Evolutionary conservation across 176 grass and related monocot genomes (phyloP).

Genomic region (Themeda triandra): DNA sequence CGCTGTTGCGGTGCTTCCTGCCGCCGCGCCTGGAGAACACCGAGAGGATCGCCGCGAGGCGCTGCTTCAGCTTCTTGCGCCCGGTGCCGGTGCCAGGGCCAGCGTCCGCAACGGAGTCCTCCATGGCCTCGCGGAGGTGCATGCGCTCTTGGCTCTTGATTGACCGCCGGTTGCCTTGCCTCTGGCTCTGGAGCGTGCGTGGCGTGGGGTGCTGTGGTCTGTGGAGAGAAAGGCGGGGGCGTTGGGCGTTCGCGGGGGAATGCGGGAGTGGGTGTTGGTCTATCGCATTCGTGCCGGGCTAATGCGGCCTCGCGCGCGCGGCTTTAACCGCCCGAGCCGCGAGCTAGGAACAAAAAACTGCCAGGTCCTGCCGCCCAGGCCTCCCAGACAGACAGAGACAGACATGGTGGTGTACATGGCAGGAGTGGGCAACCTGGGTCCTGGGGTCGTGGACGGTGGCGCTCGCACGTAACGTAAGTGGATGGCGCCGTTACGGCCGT

Average conservation of each 20-base stretch:
- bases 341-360: conserved; percentile 29
- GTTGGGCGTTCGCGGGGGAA: too few relatives aligned
- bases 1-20: conserved; percentile 30
- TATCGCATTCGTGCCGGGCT: conserved; percentile 45
- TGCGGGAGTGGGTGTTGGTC: conserved; percentile 24
- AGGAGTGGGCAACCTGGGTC: not conserved
- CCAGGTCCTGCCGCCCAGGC: not conserved
- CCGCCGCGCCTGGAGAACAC: conserved; percentile 46
- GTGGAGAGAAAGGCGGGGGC: too few relatives aligned
- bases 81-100: conserved; percentile 9
- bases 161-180: not conserved
- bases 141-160: not conserved
- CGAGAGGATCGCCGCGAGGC: conserved; percentile 62
- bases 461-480: not conserved
- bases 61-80: conserved; percentile 65
- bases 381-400: not conserved
- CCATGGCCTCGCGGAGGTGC: conserved; percentile 22
- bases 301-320: conserved; percentile 17
- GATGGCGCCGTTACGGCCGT: too few relatives aligned
- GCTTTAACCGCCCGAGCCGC: conserved; percentile 31
- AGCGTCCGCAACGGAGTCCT: conserved; percentile 1
- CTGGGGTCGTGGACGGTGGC: not conserved
- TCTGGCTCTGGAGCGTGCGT: not conserved
- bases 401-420: not conserved
- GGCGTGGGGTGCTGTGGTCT: not conserved